phyloP scores from a whole-genome alignment of 192 early-diverging fungal genomes.

The Backusella tuberculispora region DNA sequence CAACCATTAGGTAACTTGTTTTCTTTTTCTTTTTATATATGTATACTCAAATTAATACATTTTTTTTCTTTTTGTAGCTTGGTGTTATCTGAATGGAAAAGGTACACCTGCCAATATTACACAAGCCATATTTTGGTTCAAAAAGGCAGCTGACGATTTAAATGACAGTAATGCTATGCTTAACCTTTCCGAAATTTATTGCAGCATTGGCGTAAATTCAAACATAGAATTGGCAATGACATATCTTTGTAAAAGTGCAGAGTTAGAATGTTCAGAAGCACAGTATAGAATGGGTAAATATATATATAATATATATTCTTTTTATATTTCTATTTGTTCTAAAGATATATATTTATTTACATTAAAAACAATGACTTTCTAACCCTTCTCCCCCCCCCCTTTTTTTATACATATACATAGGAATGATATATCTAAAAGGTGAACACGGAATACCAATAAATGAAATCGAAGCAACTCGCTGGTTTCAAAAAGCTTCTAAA shows the following conservation, averaged over 20 bases:
- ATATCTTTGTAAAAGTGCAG: constrained; percentile 24
- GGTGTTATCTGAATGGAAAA: constrained; percentile 38
- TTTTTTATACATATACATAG: not conserved
- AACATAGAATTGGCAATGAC: not conserved
- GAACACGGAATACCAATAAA: constrained; percentile 13
- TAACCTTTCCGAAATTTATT: constrained; percentile 23
- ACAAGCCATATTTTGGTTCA: constrained; percentile 39
- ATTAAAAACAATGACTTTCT: too few relatives aligned
- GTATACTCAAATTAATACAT: too few relatives aligned
- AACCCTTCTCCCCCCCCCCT: not conserved
- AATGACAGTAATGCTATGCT: constrained; percentile 29
- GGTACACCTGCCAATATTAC: constrained; percentile 12
- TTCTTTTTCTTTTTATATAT: not conserved
- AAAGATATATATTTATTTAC: not conserved
- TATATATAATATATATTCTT: not conserved
- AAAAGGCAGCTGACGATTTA: constrained; percentile 32
- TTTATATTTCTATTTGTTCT: not conserved
- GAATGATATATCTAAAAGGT: constrained; percentile 13
- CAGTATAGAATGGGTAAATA: constrained; percentile 27
- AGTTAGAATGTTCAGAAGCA: constrained; percentile 28
- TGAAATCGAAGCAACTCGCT: constrained; percentile 19
- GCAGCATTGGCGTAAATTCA: not conserved
- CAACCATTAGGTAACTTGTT: constrained; percentile 2
- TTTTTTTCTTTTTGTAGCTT: constrained; percentile 7
- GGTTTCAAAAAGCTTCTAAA: constrained; percentile 24